Conservation (phyloP, 2,329 filamentous ascomycete species). For the Chaetomium globosum region DNA sequence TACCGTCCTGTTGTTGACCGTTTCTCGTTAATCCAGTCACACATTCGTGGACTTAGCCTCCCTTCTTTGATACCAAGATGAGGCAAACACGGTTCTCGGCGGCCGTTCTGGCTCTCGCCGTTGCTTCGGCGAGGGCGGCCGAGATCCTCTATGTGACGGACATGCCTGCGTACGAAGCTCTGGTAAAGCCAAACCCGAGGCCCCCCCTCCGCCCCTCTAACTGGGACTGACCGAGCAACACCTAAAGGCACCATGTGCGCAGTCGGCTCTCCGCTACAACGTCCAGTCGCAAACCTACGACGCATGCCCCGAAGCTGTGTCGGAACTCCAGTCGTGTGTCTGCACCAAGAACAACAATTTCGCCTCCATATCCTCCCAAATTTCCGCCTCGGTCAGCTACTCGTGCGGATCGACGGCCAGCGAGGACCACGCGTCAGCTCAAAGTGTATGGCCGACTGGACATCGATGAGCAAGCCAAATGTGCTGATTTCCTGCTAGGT, state of each 20-base stretch:
- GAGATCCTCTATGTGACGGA: slow-evolving; percentile 51
- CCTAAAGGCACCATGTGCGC: slow-evolving; percentile 54
- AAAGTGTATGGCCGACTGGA: slow-evolving; percentile 37
- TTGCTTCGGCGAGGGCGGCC: slow-evolving; percentile 25
- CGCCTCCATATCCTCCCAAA: slow-evolving; percentile 43
- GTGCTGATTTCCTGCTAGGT: slow-evolving; percentile 36
- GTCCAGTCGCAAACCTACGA: slow-evolving; percentile 49
- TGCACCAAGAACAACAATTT: slow-evolving; percentile 53
- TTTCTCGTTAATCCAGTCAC: neutral
- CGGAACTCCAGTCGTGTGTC: slow-evolving; percentile 55
- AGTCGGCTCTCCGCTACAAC: slow-evolving; percentile 49
- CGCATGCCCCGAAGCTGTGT: slow-evolving; percentile 49
- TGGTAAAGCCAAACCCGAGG: slow-evolving; percentile 39
- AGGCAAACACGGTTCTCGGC: slow-evolving; percentile 16
- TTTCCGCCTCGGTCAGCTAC: slow-evolving; percentile 48
- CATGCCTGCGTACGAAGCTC: slow-evolving; percentile 46
- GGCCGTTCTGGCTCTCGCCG: slow-evolving; percentile 19
- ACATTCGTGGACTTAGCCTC: neutral
- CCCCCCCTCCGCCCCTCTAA: neutral
- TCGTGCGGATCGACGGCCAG: slow-evolving; percentile 52
- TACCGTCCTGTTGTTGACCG: slow-evolving; percentile 21
- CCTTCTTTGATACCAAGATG: slow-evolving; percentile 29
- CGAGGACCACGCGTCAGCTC: slow-evolving; percentile 53
- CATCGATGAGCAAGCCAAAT: neutral
- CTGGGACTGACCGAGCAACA: slow-evolving; percentile 16